Evolutionary conservation across 345 rosid genomes (phyloP).

Genomic region (Heritiera fomes): DNA sequence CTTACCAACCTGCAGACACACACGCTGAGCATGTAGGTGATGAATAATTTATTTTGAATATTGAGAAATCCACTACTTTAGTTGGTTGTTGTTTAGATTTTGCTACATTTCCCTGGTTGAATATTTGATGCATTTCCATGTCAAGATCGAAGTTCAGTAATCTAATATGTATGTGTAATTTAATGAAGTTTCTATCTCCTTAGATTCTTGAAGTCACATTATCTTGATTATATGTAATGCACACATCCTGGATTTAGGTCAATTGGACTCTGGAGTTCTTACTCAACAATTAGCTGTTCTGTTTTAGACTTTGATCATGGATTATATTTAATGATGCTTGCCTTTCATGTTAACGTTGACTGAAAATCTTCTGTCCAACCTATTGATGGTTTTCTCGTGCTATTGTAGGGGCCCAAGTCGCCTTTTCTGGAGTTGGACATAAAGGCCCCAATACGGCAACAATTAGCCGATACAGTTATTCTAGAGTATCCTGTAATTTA

Average conservation of each 20-base stretch:
- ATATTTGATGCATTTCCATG: not conserved
- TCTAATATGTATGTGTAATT: not conserved
- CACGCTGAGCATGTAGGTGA: not conserved
- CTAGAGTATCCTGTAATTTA: slow-evolving; percentile 87
- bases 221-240: not conserved
- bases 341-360: not conserved
- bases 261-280: not conserved
- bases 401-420: slow-evolving; percentile 62
- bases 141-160: not conserved
- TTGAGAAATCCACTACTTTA: not conserved
- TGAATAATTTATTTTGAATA: not conserved
- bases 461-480: slow-evolving; percentile 53
- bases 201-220: not conserved
- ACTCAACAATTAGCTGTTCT: not conserved
- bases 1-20: not conserved
- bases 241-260: not conserved
- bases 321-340: slow-evolving; percentile 9
- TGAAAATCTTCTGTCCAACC: not conserved
- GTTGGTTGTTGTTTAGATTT: slow-evolving; percentile 5
- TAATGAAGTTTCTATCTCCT: not conserved
- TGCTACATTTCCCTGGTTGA: not conserved
- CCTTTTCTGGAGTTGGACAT: slow-evolving; percentile 65
- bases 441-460: slow-evolving; percentile 59
- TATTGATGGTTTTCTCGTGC: slow-evolving; percentile 14
- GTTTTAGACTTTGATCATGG: not conserved